phyloP scores from a whole-genome alignment of 2,329 filamentous ascomycete species.

The Penicillium sumatraense region DNA sequence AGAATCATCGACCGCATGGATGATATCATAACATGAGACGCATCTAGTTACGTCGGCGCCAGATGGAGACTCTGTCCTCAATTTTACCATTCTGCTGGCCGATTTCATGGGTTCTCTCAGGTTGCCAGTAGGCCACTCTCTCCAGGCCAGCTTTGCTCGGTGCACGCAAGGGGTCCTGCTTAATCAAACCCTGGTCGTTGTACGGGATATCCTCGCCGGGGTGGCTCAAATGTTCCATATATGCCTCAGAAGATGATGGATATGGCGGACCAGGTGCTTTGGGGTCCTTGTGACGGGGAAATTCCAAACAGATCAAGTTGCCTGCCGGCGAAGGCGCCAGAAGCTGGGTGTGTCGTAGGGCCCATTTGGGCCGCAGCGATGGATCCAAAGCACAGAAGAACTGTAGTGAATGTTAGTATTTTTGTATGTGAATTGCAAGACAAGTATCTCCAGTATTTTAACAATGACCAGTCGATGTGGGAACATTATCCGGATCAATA shows the following conservation, averaged over 20 bases:
- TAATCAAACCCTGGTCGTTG: slow-evolving; percentile 57
- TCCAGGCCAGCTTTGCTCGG: slow-evolving; percentile 46
- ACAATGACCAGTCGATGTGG: not conserved
- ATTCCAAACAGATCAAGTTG: slow-evolving; percentile 71
- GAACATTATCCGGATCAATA: not conserved
- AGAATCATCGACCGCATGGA: not conserved
- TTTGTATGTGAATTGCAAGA: too few relatives aligned
- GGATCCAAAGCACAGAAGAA: slow-evolving; percentile 66
- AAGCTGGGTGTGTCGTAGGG: slow-evolving; percentile 58
- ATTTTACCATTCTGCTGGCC: slow-evolving; percentile 53
- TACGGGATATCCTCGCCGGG: slow-evolving; percentile 72
- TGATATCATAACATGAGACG: not conserved
- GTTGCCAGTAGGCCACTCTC: slow-evolving; percentile 60
- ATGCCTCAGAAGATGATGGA: slow-evolving; percentile 70
- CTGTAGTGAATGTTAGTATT: slow-evolving; percentile 39
- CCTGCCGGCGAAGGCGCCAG: slow-evolving; percentile 54
- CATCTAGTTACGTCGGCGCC: slow-evolving; percentile 41
- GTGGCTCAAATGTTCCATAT: slow-evolving; percentile 70
- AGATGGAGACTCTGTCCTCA: slow-evolving; percentile 49
- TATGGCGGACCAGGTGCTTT: slow-evolving; percentile 72
- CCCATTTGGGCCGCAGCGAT: slow-evolving; percentile 61
- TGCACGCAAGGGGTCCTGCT: slow-evolving; percentile 52
- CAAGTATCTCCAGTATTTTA: too few relatives aligned
- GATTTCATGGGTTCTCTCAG: slow-evolving; percentile 59
- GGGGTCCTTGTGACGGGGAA: slow-evolving; percentile 73